Base-by-base conservation (phyloP, 768 basidiomycete genomes). In the Amyloporia xantha region DNA sequence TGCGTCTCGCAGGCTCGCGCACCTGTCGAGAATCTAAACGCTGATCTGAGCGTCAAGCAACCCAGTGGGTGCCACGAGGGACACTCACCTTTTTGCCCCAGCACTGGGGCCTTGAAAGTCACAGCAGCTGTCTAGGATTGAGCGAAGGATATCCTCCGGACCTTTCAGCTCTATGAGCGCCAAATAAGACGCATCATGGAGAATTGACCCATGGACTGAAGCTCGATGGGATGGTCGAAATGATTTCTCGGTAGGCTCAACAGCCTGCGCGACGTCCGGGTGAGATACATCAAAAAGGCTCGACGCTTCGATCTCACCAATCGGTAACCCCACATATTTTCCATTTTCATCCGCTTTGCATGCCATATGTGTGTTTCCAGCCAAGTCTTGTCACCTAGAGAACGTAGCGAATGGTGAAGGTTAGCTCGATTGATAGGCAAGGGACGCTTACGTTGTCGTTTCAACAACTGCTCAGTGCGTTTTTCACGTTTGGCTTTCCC, bases 291-390 rank as follows among this genome's bases (percentile, higher is more conserved):
- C n/a, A 33, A 5, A 10, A 4, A 2, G 25, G 28, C 23, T 23
- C 6, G 9, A 33, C 6, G 15, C 24, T 33, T 19, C 39, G 17
- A 39, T 61, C 76, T 19, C 24, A 91, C 92, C 47, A 99, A 71
- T 56, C 91, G 76, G 63, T 91, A 91, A 0, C 91, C 91, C 93
- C 93, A 98, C 65, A 89, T 74, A 54, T 82, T 84, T 56, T 84
- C 77, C 95, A 98, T 97, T 53, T 85, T 81, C 83, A 95, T 95
- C 5, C 96, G 80, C 66, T 97, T 98, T 1, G 93, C 89, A 59
- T 97, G 95, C 91, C 93, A 98, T 17, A 98, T 67, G 63, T 99
- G 96, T 4, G 93, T 95, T 62, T 95, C 91, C 0, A 99, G 79
- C 95, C 95, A 98, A 11, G 76, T 70, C 64, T 97, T 97, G 54